Percentiles rank a stretch among this genome's conserved stretches.
Conservation (phyloP, 2,329 filamentous ascomycete genomes). For the Claviceps pazoutovae region DNA sequence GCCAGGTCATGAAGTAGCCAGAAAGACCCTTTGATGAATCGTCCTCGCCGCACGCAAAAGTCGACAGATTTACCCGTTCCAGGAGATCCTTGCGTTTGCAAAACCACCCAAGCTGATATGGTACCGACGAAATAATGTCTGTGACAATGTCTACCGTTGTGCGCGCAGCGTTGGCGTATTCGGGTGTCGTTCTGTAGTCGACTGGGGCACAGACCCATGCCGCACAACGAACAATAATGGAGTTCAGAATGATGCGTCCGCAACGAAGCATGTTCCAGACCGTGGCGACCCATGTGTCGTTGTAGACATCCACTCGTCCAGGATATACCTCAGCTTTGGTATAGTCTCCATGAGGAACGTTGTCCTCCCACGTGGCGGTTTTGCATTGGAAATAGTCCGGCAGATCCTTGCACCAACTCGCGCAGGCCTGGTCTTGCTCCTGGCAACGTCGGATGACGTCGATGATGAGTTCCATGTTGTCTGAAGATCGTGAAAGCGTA, state of each 20-base stretch:
- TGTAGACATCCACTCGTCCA: slow-evolving; percentile 45
- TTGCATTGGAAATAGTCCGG: slow-evolving; percentile 36
- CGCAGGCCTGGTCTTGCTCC: slow-evolving; percentile 36
- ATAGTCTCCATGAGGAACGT: slow-evolving; percentile 38
- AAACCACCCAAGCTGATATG: slow-evolving; percentile 48
- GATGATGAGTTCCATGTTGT: slow-evolving; percentile 36
- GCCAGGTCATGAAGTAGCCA: slow-evolving; percentile 47
- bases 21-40: slow-evolving; percentile 38
- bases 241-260: slow-evolving; percentile 39
- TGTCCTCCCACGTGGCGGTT: slow-evolving; percentile 43
- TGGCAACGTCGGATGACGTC: slow-evolving; percentile 38
- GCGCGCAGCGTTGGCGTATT: slow-evolving; percentile 42
- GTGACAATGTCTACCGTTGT: slow-evolving; percentile 38
- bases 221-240: slow-evolving; percentile 42
- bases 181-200: slow-evolving; percentile 48
- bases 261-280: slow-evolving; percentile 43
- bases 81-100: slow-evolving; percentile 28
- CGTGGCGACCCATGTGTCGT: slow-evolving; percentile 43
- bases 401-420: slow-evolving; percentile 35
- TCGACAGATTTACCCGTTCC: slow-evolving; percentile 25
- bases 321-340: slow-evolving; percentile 42
- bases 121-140: slow-evolving; percentile 47
- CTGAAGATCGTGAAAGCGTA: slow-evolving; percentile 29
- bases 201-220: slow-evolving; percentile 47
- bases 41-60: slow-evolving; percentile 37